These are phyloP conservation scores for Metschnikowia colocasiae DNA, from an alignment of 805 yeast genomes.

Conservation along the genomic window DNA sequence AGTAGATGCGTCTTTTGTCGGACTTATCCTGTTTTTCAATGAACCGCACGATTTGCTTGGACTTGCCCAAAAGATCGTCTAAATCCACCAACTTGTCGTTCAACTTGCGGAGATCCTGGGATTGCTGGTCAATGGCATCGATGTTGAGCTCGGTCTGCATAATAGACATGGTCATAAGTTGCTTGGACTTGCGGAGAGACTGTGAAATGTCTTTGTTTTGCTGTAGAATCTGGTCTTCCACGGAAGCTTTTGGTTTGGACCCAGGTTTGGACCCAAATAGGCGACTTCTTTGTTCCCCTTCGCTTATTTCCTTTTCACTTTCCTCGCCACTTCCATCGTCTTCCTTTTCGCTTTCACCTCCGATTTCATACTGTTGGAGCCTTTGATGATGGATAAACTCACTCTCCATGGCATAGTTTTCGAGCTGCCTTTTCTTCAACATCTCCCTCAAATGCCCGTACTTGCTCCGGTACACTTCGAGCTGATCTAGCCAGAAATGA, in stretches of 20 bases:
- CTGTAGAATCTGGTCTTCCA: slow-evolving; percentile 41
- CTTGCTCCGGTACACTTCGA: slow-evolving; percentile 21
- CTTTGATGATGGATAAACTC: slow-evolving; percentile 31
- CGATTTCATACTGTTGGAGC: slow-evolving; percentile 22
- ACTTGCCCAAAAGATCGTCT: slow-evolving; percentile 37
- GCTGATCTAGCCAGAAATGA: slow-evolving; percentile 7
- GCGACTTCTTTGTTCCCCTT: background rate
- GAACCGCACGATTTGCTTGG: slow-evolving; percentile 45
- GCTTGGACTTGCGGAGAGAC: slow-evolving; percentile 45
- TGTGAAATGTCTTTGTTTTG: slow-evolving; percentile 47
- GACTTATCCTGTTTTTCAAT: slow-evolving; percentile 50
- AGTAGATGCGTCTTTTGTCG: slow-evolving; percentile 47
- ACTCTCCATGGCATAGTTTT: slow-evolving; percentile 24
- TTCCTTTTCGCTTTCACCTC: background rate
- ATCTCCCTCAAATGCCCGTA: slow-evolving; percentile 20
- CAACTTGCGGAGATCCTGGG: slow-evolving; percentile 37
- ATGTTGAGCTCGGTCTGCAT: slow-evolving; percentile 50
- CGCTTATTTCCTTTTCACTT: background rate
- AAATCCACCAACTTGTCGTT: slow-evolving; percentile 42
- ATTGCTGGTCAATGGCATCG: slow-evolving; percentile 45
- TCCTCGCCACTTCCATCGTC: background rate
- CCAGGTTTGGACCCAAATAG: too few relatives aligned
- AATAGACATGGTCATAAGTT: slow-evolving; percentile 46
- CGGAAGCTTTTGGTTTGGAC: slow-evolving; percentile 18
- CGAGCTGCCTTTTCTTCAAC: slow-evolving; percentile 29